Evolutionary conservation across 192 early-diverging fungal genomes (phyloP).

Genomic region (Chytriomyces hyalinus): DNA sequence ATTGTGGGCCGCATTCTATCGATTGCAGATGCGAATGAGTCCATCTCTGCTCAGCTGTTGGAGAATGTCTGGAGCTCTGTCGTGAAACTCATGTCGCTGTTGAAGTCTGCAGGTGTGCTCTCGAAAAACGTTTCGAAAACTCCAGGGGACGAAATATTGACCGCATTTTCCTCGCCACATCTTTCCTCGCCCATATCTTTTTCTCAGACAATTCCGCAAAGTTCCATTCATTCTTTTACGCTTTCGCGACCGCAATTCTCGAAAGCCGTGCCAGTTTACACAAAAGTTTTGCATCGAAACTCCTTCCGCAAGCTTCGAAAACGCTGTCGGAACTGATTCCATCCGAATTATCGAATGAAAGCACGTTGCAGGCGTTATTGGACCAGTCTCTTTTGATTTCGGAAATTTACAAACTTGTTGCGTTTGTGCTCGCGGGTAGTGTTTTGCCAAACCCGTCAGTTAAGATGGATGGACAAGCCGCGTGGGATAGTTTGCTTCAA

Average conservation of each 20-base stretch:
- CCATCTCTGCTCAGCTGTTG: background rate
- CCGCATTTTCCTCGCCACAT: constrained; percentile 1
- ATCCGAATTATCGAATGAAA: background rate
- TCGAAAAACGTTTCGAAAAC: too few relatives aligned
- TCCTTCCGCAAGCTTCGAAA: background rate
- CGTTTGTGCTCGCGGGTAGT: background rate
- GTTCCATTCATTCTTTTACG: background rate
- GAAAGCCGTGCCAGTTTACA: constrained; percentile 19
- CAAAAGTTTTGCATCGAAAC: background rate
- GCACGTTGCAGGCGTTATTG: background rate
- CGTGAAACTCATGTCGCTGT: background rate
- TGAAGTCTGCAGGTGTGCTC: background rate
- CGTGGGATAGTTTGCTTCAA: constrained; percentile 18
- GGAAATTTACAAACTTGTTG: background rate
- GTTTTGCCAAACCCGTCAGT: background rate
- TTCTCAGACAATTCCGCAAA: background rate
- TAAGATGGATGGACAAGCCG: background rate
- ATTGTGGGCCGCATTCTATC: background rate
- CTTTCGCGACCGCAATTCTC: background rate
- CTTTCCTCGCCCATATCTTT: background rate
- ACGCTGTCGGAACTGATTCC: background rate
- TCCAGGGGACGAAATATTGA: background rate
- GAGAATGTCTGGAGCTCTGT: constrained; percentile 6
- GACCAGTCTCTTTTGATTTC: constrained; percentile 11
- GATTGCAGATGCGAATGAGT: background rate